These are phyloP conservation scores for Crithidia thermophila DNA, from an alignment of 208 protist genomes.

Conservation along the genomic window DNA sequence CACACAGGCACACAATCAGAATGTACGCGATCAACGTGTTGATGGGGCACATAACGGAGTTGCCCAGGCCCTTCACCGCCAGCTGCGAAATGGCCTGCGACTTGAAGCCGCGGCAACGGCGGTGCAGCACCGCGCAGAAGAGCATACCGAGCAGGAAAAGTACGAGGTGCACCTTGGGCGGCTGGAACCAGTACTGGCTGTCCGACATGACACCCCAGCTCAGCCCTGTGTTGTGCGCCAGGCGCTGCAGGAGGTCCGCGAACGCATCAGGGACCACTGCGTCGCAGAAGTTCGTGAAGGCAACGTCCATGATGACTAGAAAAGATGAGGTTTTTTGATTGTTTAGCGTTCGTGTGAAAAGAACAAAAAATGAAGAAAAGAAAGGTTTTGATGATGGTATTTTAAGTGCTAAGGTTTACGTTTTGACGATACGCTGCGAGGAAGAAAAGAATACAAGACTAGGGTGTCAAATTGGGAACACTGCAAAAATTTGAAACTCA, in stretches of 20 bases:
- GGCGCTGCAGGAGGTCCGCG: slow-evolving; percentile 31
- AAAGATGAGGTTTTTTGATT: not conserved
- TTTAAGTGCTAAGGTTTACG: too few relatives aligned
- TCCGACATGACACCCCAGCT: slow-evolving; percentile 49
- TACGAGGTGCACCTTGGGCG: slow-evolving; percentile 66
- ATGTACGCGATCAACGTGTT: slow-evolving; percentile 45
- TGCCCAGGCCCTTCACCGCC: slow-evolving; percentile 4
- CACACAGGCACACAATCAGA: slow-evolving; percentile 40
- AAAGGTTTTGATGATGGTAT: not conserved
- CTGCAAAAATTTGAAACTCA: too few relatives aligned
- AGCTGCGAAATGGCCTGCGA: slow-evolving; percentile 20
- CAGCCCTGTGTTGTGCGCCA: slow-evolving; percentile 51
- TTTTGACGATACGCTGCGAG: too few relatives aligned
- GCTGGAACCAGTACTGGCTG: slow-evolving; percentile 61
- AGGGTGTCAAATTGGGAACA: too few relatives aligned
- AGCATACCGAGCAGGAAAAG: slow-evolving; percentile 44
- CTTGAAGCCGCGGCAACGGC: slow-evolving; percentile 37
- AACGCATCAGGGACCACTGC: slow-evolving; percentile 45
- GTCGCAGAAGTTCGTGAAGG: slow-evolving; percentile 23
- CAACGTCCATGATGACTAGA: slow-evolving; percentile 15
- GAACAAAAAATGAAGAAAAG: slow-evolving; percentile 18
- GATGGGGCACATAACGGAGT: slow-evolving; percentile 36
- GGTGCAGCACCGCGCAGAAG: slow-evolving; percentile 35
- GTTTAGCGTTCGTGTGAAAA: too few relatives aligned
- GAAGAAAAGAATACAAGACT: too few relatives aligned